Conservation (phyloP, 1,284 basidiomycete genomes). For the Sparassis latifolia region DNA sequence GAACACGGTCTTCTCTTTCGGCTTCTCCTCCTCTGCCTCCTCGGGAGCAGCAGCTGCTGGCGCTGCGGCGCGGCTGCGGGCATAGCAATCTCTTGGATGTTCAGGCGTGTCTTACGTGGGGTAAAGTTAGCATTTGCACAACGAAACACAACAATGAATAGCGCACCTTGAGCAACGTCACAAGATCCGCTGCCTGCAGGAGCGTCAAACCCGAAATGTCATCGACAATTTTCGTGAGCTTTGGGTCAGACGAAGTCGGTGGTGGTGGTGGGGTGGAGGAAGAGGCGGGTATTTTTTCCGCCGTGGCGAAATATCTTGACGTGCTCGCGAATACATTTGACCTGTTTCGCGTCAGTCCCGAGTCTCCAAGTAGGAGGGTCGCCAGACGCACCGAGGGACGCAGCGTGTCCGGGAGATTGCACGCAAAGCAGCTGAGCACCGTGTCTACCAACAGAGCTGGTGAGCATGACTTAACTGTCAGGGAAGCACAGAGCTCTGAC, state of each 20-base stretch:
- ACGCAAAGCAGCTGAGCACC: constrained; percentile 41
- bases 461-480: too few species aligned
- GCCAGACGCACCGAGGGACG: constrained; percentile 24
- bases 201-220: constrained; percentile 89
- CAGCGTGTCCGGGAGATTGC: constrained; percentile 36
- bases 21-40: constrained; percentile 79
- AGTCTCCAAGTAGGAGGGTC: constrained; percentile 1
- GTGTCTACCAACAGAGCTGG: constrained; percentile 29
- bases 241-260: constrained; percentile 48
- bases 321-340: constrained; percentile 16
- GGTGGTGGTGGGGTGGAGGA: constrained; percentile 38
- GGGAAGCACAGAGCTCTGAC: too few species aligned
- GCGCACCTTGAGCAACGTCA: constrained; percentile 82
- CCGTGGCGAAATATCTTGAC: constrained; percentile 31
- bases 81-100: constrained; percentile 98
- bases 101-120: constrained; percentile 72
- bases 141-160: not conserved
- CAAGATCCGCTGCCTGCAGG: constrained; percentile 96
- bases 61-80: constrained; percentile 71
- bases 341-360: constrained; percentile 5
- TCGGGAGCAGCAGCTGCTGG: constrained; percentile 55
- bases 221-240: constrained; percentile 84
- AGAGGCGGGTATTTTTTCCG: constrained; percentile 36
- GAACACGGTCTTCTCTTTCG: constrained; percentile 99
- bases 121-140: not conserved